Evolutionary conservation across 768 basidiomycete genomes (phyloP).

Genomic region (Rhodotorula sphaerocarpa): DNA sequence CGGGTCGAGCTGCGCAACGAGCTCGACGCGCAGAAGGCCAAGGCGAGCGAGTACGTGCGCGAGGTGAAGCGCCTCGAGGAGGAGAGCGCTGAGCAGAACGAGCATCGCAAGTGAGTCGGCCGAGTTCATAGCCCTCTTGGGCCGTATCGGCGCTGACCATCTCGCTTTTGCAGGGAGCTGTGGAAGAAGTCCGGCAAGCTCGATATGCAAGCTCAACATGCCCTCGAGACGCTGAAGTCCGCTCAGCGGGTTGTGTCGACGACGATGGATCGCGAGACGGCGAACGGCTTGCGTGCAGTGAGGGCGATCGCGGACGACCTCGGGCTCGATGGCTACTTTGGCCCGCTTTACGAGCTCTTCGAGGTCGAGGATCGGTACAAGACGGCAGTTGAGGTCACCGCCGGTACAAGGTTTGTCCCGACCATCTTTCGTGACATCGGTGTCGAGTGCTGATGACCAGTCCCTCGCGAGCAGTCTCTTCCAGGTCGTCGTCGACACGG

Average conservation of each 20-base stretch:
- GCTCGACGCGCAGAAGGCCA: conserved; percentile 55
- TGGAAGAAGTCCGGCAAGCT: conserved; percentile 94
- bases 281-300: conserved; percentile 74
- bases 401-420: conserved; percentile 75
- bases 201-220: conserved; percentile 64
- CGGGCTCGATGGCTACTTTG: conserved; percentile 74
- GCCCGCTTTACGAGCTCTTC: conserved; percentile 87
- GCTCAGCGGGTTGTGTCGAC: conserved; percentile 70
- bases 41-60: conserved; percentile 51
- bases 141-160: too few species aligned
- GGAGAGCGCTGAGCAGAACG: conserved; percentile 59
- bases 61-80: conserved; percentile 58
- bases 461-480: conserved; percentile 57
- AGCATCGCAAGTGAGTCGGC: conserved; percentile 60
- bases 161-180: conserved; percentile 51
- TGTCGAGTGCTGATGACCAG: too few species aligned
- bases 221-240: conserved; percentile 67
- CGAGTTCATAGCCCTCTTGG: too few species aligned
- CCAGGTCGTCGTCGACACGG: conserved; percentile 95
- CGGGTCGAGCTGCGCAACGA: conserved; percentile 50
- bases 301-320: conserved; percentile 71
- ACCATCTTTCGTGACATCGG: background rate
- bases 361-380: conserved; percentile 87
- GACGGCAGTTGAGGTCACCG: conserved; percentile 86
- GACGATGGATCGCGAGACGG: conserved; percentile 98